Base-by-base conservation (phyloP, 257 asterid species). In the Gentiana macrophylla region DNA sequence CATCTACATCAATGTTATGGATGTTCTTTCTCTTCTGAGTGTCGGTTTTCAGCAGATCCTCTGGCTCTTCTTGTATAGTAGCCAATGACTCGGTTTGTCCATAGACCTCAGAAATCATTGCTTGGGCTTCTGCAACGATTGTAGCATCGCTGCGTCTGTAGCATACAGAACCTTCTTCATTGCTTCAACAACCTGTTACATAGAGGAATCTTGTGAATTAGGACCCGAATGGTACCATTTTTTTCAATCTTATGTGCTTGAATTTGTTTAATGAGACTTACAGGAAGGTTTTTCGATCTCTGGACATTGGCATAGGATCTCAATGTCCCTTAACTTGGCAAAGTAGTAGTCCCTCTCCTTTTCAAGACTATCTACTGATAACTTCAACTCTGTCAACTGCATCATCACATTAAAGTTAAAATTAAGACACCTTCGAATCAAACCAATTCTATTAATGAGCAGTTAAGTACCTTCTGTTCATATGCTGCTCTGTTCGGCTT, bases 271-370 rank as follows among this genome's bases (percentile, higher is more conserved):
- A 53, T 52, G 56, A 41, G 56, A 11, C 41, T 41, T 83, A 90
- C 98, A 2, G 83, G 79, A 52, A 64, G 68, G 36, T 79, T 80
- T n/a, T 74, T 76, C 96, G 55, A 82, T 72, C 64, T 72, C 77
- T 5, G 96, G 86, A 44, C 71, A 74, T 77, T 90, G 96, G 79
- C 95, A 84, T 46, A 86, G 52, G 67, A 90, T 80, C 64, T 86
- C 98, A 47, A 86, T 71, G 57, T 90, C 98, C 78, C 98, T 84
- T 77, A 90, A 53, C 71, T 86, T 90, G 53, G 84, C 74, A 60
- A 90, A 90, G 81, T 86, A 86, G 70, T 86, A 90, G 76, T 86
- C 98, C 69, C 98, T 80, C 74, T 90, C 98, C 80, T 83, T 84
- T 80, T 90, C 98, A 11, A 86, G 79, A 53, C 91, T 79, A 67